Base-by-base conservation (phyloP, 2,329 filamentous ascomycete species). In the Sphaerulina musiva region DNA sequence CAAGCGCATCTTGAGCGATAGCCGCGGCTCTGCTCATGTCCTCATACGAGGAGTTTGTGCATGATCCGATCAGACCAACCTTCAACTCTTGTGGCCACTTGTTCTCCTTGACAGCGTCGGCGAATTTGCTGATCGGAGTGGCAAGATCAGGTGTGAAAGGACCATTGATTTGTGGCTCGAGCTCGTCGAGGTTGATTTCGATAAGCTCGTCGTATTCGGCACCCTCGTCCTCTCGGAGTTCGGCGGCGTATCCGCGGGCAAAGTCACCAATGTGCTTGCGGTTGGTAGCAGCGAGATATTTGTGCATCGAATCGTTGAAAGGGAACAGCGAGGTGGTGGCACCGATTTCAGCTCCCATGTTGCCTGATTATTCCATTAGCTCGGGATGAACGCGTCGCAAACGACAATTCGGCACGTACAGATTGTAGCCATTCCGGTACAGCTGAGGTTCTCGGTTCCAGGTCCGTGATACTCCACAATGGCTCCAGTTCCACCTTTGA, bases 101-200 rank as follows among this genome's bases (percentile, higher is more conserved):
- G 78, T 98, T 95, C 69, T 85, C 84, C 79, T 95, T 90, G 69
- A 92, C 92, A 64, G 89, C 89, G 69, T 95, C 86, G 76, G 87
- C 89, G 79, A 97, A 95, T 79, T 96, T 93, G 76, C 89, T 95
- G 73, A 98, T 95, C 48, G 93, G 93, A 6, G 93, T 97, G 53
- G 90, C 91, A 76, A 98, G 80, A 83, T 98, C 93, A 58, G 93
- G 93, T 29, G 93, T 98, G 83, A 97, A 97, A 62, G 93, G 93
- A 63, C 93, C 93, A 79, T 98, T 98, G 79, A 98, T 90, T 73
- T 97, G 89, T 63, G 93, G 93, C 80, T 98, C 93, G 46, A 98
- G 86, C 75, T 92, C 87, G 55, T 83, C 86, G 52, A 98, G 83
- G 80, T 98, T 92, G 76, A 98, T 89, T 77, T 96, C 92, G 68